Evolutionary conservation across 768 basidiomycete genomes (phyloP), one percentile per base, ranked within the genome.

Genomic region (Russula brevipes): DNA sequence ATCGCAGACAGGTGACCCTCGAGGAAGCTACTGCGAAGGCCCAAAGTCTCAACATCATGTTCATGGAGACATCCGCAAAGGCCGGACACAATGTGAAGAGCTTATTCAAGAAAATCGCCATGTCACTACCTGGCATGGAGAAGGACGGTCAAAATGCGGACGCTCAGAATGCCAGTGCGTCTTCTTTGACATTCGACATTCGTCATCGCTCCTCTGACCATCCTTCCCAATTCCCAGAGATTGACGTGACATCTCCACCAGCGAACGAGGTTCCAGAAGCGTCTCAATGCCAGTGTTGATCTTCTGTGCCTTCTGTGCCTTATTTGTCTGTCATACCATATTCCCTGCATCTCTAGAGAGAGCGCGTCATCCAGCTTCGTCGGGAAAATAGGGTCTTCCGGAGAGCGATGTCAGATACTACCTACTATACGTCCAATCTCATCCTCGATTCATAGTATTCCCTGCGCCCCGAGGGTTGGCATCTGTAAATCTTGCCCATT

Each of bases 51-150:
- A 88, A 87, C 70, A 92, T 98, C 68, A 92, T 98, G 88, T 97
- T 96, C 73, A 98, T 98, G 88, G 97, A 99, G 77, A 98, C 97
- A 9, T 97, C 94, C 35, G 97, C 97, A 36, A 99, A 99, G 74
- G 97, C 97, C 7, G 97, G 97, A 3, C 97, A 98, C 74, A 99
- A 99, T 68, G 97, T 99, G 65, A 99, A 99, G 80, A 91, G 91
- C 68, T 75, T 99, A 68, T 99, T 99, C 82, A 95, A 98, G 80
- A 98, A 98, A 81, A 99, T 99, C 68, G 97, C 97, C 1, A 87
- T 98, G 88, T 94, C 94, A 2, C 76, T 99, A 54, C 96, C 97
- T 19, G 97, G 97, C 12, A 94, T 94, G 85, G 93, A 95, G 70
- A 93, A 89, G 73, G 91, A 88, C 41, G 79, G 70, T 30, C 85